Evolutionary conservation across 768 basidiomycete species (phyloP).

Genomic region (Brasilioporus rufonigricans): DNA sequence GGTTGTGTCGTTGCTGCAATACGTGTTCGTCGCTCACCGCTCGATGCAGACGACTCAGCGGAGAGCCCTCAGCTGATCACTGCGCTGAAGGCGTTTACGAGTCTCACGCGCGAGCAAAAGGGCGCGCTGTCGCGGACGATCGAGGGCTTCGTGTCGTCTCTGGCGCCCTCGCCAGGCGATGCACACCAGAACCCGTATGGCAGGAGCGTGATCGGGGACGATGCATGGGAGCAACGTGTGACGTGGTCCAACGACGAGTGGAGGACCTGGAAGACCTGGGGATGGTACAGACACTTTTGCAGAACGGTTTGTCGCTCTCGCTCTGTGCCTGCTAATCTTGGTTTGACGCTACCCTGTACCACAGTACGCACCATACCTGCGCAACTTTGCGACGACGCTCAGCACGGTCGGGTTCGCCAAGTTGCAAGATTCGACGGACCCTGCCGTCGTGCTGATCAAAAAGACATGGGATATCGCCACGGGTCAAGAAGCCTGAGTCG

Average conservation of each 20-base stretch:
- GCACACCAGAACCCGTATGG: constrained; percentile 49
- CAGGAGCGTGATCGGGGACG: constrained; percentile 56
- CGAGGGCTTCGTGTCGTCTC: constrained; percentile 69
- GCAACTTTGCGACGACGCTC: constrained; percentile 70
- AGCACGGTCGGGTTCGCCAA: constrained; percentile 65
- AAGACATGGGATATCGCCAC: constrained; percentile 71
- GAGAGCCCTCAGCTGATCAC: constrained; percentile 70
- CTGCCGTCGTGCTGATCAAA: constrained; percentile 56
- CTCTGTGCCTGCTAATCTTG: neutral
- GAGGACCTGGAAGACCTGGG: constrained; percentile 86
- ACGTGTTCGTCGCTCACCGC: constrained; percentile 1
- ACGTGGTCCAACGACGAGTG: constrained; percentile 75
- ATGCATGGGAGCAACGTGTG: constrained; percentile 67
- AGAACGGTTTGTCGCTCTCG: constrained; percentile 57
- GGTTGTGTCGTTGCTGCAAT: neutral
- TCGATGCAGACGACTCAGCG: constrained; percentile 41
- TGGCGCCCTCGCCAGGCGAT: constrained; percentile 45
- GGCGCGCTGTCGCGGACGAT: constrained; percentile 68
- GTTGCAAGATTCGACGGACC: constrained; percentile 56
- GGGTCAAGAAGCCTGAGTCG: constrained; percentile 47
- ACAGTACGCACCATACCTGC: constrained; percentile 79
- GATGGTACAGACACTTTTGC: constrained; percentile 90
- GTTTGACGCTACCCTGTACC: neutral
- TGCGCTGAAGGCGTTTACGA: constrained; percentile 72
- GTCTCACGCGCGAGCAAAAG: constrained; percentile 75